Conservation (phyloP, 176 grass and related monocot species). For the Hsuehochloa calcarea region DNA sequence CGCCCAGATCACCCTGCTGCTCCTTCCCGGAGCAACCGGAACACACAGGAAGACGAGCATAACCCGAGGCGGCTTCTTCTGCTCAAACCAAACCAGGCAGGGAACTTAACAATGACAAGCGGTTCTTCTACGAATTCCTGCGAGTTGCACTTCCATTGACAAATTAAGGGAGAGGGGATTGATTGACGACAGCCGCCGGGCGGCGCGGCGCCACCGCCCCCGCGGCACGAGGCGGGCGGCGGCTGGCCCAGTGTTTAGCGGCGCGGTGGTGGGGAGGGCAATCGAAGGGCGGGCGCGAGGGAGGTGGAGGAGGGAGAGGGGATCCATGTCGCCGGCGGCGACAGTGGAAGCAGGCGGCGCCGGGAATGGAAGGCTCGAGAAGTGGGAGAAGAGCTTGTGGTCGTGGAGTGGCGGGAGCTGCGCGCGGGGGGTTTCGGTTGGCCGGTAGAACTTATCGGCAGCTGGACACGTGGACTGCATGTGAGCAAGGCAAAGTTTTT, state of each 20-base stretch:
- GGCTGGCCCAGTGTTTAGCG: background rate
- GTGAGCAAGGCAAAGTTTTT: too few relatives aligned
- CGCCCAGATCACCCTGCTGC: slow-evolving; percentile 76
- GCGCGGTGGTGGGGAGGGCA: background rate
- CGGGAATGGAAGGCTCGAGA: background rate
- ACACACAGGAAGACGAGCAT: slow-evolving; percentile 71
- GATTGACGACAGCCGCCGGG: background rate
- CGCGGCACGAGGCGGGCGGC: background rate
- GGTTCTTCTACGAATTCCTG: background rate
- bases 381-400: background rate
- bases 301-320: slow-evolving; percentile 14
- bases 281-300: background rate
- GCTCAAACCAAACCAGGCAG: background rate
- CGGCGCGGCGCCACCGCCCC: background rate
- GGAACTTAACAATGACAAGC: too few relatives aligned
- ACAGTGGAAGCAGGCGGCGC: background rate
- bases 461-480: too few relatives aligned
- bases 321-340: slow-evolving; percentile 22
- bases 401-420: slow-evolving; percentile 11
- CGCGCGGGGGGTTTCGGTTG: background rate
- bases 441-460: background rate
- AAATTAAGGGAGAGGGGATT: background rate
- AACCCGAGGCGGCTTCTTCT: slow-evolving; percentile 28
- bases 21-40: slow-evolving; percentile 67
- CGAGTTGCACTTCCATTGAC: background rate